Percentiles rank a stretch among this genome's conserved stretches.
These are phyloP conservation scores for Asterionellopsis glacialis DNA, from an alignment of 108 stramenopile species.

Conservation along the genomic window DNA sequence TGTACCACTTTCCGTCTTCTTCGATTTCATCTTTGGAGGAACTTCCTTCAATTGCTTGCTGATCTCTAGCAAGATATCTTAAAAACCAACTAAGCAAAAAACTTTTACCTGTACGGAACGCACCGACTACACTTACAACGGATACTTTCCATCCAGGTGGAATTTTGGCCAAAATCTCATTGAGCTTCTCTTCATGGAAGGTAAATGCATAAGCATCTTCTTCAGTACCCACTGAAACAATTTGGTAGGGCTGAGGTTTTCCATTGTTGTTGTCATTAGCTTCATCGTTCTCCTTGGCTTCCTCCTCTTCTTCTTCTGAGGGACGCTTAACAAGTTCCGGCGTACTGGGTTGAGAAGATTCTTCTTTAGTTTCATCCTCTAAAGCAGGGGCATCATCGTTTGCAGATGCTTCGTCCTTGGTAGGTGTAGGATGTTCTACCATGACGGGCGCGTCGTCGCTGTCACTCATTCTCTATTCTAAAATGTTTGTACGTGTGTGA, in stretches of 20 bases:
- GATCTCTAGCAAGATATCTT: slow-evolving; percentile 59
- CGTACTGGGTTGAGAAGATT: too few species aligned
- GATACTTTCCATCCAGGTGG: slow-evolving; percentile 86
- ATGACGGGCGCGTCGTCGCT: slow-evolving; percentile 3
- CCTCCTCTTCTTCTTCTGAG: too few species aligned
- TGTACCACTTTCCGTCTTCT: slow-evolving; percentile 56
- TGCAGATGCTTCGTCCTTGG: neutral
- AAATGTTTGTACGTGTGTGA: too few species aligned
- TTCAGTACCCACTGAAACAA: slow-evolving; percentile 82
- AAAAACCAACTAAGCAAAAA: slow-evolving; percentile 96
- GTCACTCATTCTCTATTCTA: neutral
- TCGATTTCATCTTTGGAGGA: slow-evolving; percentile 7
- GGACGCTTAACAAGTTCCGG: too few species aligned
- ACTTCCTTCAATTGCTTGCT: neutral
- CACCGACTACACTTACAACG: slow-evolving; percentile 95
- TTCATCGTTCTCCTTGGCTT: too few species aligned
- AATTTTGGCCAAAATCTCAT: slow-evolving; percentile 65
- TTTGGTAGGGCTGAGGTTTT: slow-evolving; percentile 40
- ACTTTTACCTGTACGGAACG: slow-evolving; percentile 96
- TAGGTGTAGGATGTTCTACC: slow-evolving; percentile 2
- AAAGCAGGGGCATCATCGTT: neutral
- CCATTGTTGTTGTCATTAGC: too few species aligned
- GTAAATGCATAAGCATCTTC: slow-evolving; percentile 75
- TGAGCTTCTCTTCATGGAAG: slow-evolving; percentile 78
- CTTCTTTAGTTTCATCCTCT: neutral